Base-by-base conservation (phyloP, 116 monocot genomes). In the Phalaenopsis hybrid region DNA sequence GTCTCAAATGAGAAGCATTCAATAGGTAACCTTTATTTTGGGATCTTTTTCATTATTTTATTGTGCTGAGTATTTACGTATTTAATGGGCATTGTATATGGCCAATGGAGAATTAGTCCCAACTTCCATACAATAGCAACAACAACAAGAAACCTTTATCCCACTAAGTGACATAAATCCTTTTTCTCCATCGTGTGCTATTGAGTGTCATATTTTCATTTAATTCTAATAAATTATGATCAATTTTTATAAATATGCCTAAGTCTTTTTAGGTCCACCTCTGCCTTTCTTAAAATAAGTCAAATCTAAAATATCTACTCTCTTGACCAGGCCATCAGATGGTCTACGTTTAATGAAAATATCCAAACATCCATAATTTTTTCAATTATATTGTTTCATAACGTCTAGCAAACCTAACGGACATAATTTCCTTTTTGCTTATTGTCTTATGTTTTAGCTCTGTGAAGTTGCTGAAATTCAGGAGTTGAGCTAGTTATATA, bases 11-110 rank as follows among this genome's bases (percentile, higher is more conserved):
- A 77, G 50, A 46, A 77, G 6, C 50, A 46, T 49, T 12, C 17
- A 50, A 77, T 50, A 50, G 77, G 77, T 77, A 77, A 77, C 12
- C 33, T 70, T 34, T 3, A 23, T 63, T 63, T 34, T 70, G 12
- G 12, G 34, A 70, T 34, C 33, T 11, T 70, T 33, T 70, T 70
- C 34, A 37, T 70, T 70, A 9, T 63, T 70, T 70, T 28, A 70
- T 33, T 70, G 28, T 70, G 34, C 11, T 70, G 11, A 15, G 12
- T 34, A 33, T 34, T 70, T 3, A 70, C 8, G 4, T 1, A 70
- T 70, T 70, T 33, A 1, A 55, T 55, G 15, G 12, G 55, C 15
- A 55, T 13, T 3, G 15, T 15, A 13, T 15, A 55, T 16, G 2
- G 15, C 15, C 21, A 63, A 63, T 63, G 63, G 23, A 63, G 21